A percentile compares a stretch with the other conserved stretches of the same genome.
phyloP scores from a whole-genome alignment of 441 rosid species.

The Syzygium syzygioides region DNA sequence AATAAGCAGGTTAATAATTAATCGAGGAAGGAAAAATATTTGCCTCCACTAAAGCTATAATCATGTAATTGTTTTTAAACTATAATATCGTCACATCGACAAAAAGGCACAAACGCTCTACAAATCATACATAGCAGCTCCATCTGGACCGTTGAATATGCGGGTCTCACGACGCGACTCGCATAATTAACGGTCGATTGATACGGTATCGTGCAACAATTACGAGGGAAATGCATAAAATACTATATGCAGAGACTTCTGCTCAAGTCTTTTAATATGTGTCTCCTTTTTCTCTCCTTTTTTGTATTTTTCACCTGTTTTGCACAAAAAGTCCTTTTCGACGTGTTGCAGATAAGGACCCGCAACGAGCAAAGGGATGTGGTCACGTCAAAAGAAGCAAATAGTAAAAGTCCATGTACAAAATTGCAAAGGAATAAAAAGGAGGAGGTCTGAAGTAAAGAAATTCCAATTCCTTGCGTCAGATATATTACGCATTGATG shows the following conservation, averaged over 20 bases:
- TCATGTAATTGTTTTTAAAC: too few relatives aligned
- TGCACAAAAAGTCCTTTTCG: background rate
- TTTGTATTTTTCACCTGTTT: background rate
- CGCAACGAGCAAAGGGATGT: background rate
- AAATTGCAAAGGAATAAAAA: background rate
- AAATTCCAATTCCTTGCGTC: background rate
- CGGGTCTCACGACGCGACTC: background rate
- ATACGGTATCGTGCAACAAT: too few relatives aligned
- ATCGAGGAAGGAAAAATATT: background rate
- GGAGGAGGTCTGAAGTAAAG: background rate
- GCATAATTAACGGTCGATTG: too few relatives aligned
- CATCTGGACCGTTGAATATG: too few relatives aligned
- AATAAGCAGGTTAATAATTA: too few relatives aligned
- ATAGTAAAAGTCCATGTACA: background rate
- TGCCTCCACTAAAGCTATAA: background rate
- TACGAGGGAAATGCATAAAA: background rate
- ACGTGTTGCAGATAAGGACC: background rate
- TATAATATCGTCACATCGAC: background rate
- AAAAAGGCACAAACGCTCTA: fast-evolving
- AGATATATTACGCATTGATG: background rate
- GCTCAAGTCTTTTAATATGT: background rate
- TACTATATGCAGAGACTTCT: background rate
- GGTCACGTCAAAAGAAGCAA: background rate
- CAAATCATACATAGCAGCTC: background rate
- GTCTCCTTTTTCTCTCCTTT: background rate